phyloP scores from a whole-genome alignment of 805 yeast genomes.

The Teunomyces aglyptinius region DNA sequence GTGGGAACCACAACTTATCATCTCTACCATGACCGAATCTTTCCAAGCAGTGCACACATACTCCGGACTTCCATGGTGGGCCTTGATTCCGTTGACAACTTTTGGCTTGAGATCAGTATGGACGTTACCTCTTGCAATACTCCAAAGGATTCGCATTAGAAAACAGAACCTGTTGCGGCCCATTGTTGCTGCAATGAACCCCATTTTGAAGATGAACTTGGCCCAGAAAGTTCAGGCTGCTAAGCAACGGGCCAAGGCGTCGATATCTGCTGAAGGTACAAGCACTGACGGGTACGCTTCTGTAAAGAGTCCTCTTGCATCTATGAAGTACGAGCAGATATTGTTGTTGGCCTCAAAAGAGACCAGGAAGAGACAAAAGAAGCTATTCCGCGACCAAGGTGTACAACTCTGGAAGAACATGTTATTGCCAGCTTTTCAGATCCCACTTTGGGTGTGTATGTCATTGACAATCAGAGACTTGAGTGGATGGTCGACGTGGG shows the following conservation, averaged over 20 bases:
- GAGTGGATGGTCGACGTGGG: constrained; percentile 63
- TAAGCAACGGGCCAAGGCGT: constrained; percentile 15
- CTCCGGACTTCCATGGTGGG: constrained; percentile 81
- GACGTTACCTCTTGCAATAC: constrained; percentile 76
- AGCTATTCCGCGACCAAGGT: constrained; percentile 59
- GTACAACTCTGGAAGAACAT: constrained; percentile 82
- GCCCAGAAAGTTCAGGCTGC: constrained; percentile 48
- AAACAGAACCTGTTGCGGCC: constrained; percentile 74
- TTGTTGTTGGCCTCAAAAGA: constrained; percentile 73
- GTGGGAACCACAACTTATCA: constrained; percentile 31
- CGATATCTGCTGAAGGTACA: constrained; percentile 14
- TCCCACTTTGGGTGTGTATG: constrained; percentile 84
- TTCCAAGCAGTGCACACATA: constrained; percentile 50
- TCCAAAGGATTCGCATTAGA: constrained; percentile 65
- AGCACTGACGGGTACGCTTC: constrained; percentile 8
- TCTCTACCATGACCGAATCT: constrained; percentile 32
- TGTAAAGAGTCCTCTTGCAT: constrained; percentile 31
- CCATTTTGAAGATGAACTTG: constrained; percentile 60
- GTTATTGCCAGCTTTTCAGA: constrained; percentile 72
- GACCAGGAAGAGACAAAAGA: constrained; percentile 68
- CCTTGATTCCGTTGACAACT: constrained; percentile 72
- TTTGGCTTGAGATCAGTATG: constrained; percentile 59
- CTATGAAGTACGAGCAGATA: constrained; percentile 75
- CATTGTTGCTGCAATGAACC: constrained; percentile 68
- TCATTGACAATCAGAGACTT: constrained; percentile 72